Evolutionary conservation across 352 stramenopile species (phyloP), one percentile per base, ranked within the genome.

Genomic region (Globisporangium carolinianum): DNA sequence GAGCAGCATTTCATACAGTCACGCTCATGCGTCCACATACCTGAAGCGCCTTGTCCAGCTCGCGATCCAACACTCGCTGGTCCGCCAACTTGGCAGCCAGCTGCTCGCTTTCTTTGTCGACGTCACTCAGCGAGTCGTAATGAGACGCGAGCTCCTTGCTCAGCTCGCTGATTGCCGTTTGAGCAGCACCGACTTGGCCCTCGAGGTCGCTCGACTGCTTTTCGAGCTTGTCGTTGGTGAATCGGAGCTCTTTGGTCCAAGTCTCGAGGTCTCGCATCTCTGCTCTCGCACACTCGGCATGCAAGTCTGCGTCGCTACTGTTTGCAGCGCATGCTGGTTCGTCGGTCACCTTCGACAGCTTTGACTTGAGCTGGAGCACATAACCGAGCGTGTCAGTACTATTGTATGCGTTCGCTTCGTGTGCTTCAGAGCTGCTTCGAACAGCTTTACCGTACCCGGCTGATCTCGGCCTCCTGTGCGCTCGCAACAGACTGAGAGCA

Each of bases 1-100:
- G 7, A 43, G 11, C 39, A 43, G 7, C 6, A 57, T 17, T 14
- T 65, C 64, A 65, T 68, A 61, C 63, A 57, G 18, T n/a, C 47
- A 17, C 35, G 7, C 7, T 7, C 32, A n/a, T 49, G 52, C 47
- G 39, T 1, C 43, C n/a, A 6, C 17, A 18, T 24, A 64, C 58
- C 58, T 55, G 6, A 7, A 55, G 5, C 12, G 58, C 58, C 37
- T 54, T 53, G 37, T 52, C 52, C 45, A 64, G 18, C n/a, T 55
- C 48, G n/a, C 42, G 32, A 3, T 50, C 41, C 36, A 59, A 14
- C 38, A 24, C 3, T 14, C 37, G 51, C 6, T 64, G 58, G 3
- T 55, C 58, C 5, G 46, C 46, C 4, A 64, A 18, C 39, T 59
- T 64, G 4, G 52, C 37, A 6, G 42, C 38, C 32, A 64, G 5